phyloP scores from a whole-genome alignment of 2,329 filamentous ascomycete species.

The Aspergillus puulaauensis region DNA sequence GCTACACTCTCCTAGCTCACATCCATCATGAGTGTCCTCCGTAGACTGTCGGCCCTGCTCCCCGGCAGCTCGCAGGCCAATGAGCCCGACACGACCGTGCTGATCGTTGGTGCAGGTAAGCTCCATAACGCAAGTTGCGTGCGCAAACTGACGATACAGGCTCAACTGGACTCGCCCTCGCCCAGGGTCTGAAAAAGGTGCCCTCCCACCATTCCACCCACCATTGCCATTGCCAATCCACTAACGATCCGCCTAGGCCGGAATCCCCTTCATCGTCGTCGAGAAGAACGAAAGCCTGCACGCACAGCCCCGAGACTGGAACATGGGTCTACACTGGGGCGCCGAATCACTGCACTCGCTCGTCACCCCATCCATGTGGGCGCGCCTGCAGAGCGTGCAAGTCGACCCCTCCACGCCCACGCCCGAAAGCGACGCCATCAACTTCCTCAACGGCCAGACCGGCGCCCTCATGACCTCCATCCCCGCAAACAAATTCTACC shows the following conservation, averaged over 20 bases:
- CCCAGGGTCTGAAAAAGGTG: slow-evolving; percentile 44
- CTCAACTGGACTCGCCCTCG: slow-evolving; percentile 42
- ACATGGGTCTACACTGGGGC: slow-evolving; percentile 36
- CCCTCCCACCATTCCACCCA: neutral
- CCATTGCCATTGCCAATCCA: neutral
- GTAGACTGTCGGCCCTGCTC: neutral
- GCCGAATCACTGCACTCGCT: slow-evolving; percentile 20
- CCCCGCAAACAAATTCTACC: slow-evolving; percentile 26
- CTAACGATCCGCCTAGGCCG: slow-evolving; percentile 15
- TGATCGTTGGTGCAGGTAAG: slow-evolving; percentile 21
- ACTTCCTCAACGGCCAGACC: slow-evolving; percentile 26
- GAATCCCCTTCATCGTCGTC: slow-evolving; percentile 25
- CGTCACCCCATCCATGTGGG: slow-evolving; percentile 25
- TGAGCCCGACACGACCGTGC: slow-evolving; percentile 10
- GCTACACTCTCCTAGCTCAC: neutral
- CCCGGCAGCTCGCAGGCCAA: neutral
- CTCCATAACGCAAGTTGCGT: neutral
- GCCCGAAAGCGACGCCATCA: slow-evolving; percentile 20
- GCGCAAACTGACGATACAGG: slow-evolving; percentile 26
- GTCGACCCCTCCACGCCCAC: slow-evolving; percentile 28
- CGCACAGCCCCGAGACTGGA: slow-evolving; percentile 29
- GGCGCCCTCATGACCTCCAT: slow-evolving; percentile 27
- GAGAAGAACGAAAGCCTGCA: slow-evolving; percentile 25
- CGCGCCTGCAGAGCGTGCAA: slow-evolving; percentile 25
- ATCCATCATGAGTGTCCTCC: neutral